These are phyloP conservation scores for Salix caprea DNA, from an alignment of 345 rosid species.

Conservation along the genomic window DNA sequence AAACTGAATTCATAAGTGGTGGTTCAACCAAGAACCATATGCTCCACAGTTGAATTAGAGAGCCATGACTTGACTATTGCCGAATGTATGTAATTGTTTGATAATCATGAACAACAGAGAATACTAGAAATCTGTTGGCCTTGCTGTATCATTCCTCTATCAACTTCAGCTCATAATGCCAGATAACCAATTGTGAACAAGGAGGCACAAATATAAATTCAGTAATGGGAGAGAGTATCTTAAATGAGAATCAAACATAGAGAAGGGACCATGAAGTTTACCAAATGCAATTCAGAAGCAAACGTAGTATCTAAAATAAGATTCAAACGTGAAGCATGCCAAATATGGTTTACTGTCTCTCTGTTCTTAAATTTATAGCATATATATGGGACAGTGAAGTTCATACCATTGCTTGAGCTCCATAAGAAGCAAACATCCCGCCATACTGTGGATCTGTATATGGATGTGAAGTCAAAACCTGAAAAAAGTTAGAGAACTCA, in stretches of 20 bases:
- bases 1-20: background rate
- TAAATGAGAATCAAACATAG: background rate
- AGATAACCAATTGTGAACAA: background rate
- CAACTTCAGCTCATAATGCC: background rate
- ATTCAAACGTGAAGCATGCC: background rate
- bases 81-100: background rate
- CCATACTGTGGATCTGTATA: conserved; percentile 47
- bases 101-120: background rate
- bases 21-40: background rate
- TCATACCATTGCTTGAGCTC: conserved; percentile 52
- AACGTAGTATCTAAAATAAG: background rate
- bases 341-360: background rate
- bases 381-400: background rate
- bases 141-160: background rate
- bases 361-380: background rate
- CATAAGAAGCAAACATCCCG: conserved; percentile 40
- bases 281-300: background rate
- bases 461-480: conserved; percentile 54
- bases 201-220: background rate
- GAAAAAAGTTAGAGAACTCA: conserved; percentile 17
- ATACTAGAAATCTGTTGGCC: background rate
- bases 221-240: background rate
- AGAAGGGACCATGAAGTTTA: background rate
- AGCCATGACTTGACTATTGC: background rate
- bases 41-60: background rate